Base-by-base conservation (phyloP, 352 stramenopile species). In the Phytophthora hybrid region DNA sequence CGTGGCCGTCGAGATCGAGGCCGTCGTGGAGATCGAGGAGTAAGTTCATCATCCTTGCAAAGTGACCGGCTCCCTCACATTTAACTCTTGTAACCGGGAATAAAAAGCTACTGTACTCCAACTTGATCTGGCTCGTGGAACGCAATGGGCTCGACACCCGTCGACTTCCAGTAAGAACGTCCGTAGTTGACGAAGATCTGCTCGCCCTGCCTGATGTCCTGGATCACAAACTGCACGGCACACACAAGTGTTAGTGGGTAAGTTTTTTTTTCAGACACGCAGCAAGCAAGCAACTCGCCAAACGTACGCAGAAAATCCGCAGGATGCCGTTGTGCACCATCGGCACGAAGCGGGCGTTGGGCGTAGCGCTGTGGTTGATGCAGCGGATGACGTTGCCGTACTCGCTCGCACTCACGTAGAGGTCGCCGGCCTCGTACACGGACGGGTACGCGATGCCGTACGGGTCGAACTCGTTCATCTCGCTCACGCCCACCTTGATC, bases 1-100 rank as follows among this genome's bases (percentile, higher is more conserved):
- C 73, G 94, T 99, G 53, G 90, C 95, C 47, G 97, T 99, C 6
- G 97, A 99, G 87, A 93, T 99, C 37, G 98, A 99, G 83, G 93
- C 95, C 64, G 93, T 99, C 67, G 89, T 99, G 18, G 95, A 99
- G 84, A 79, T 99, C 49, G 89, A 98, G 61, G 82, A 97, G 56
- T 91, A 87, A 74, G 23, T 13, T 44, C 23, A 11, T 19, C 21
- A 23, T 1, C 52, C 21, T 41, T 19, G 39, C 41, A 6, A 52
- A n/a, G 32, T 69, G 39, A 52, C 54, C 59, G 61, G 37, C 56
- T 66, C 53, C 47, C 58, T 63, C 66, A 39, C 49, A 37, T 23
- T 69, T 77, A 53, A 51, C 41, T 44, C 41, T 41, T 74, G 67
- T 71, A 68, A 75, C 66, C 49, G 56, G 61, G 57, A 74, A 71